Base-by-base conservation (phyloP, 768 basidiomycete species). In the Pulveroboletus sp. region DNA sequence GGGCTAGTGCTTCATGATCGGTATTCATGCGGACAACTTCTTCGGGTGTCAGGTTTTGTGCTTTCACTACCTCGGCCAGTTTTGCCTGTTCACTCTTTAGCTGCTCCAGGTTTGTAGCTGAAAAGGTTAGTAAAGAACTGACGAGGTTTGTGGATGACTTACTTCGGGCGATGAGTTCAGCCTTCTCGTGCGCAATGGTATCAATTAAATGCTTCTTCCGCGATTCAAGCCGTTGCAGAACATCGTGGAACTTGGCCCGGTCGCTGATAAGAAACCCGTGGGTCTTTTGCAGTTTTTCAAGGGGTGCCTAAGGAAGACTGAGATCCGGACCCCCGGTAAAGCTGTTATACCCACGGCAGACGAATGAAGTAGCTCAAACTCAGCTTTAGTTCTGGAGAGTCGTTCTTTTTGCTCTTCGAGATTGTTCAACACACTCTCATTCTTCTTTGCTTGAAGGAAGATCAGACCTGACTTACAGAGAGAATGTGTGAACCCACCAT, bases 1-100 rank as follows among this genome's bases (percentile, higher is more conserved):
- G 79, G 5, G 80, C 73, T 32, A 95, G 75, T 26, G 76, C 81
- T 58, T 93, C 89, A 50, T 92, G 86, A 56, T 97, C 93, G 5
- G 82, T 82, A 59, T 86, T 93, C 90, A 99, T 94, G 33, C 83
- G 83, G 47, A 80, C 70, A 37, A 96, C 92, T 68, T 99, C 94
- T 66, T 94, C 91, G 0, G 89, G 87, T 2, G 89, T 81, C 39
- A 99, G 77, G 61, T 96, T 94, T 67, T 99, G 96, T 30, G 73
- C 80, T 60, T 84, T 85, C 27, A 98, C 89, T 3, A 85, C 77
- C 0, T 77, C 75, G 8, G 73, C 70, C 24, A 93, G 74, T 47
- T 76, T 78, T 24, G 74, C 73, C 55, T 86, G 79, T 58, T 93
- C 89, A 26, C 68, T 65, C 54, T 79, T 79, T 31, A 89, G 74